Percentiles rank a stretch among this genome's conserved stretches.
Evolutionary conservation across 108 stramenopile genomes (phyloP).

Genomic region (Pseudonitzschia delicatissima): DNA sequence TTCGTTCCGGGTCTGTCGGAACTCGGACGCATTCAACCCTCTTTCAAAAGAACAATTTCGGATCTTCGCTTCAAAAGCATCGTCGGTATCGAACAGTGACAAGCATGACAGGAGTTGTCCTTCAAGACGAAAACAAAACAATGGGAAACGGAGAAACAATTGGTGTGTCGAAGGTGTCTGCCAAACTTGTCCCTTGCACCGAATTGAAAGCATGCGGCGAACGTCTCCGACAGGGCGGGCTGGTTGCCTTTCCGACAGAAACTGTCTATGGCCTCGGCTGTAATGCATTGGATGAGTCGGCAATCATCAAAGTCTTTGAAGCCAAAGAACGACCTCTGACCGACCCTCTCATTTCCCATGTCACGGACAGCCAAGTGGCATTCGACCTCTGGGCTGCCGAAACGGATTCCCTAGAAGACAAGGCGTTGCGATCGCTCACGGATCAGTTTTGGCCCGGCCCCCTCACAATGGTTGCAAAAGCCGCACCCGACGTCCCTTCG

Average conservation of each 20-base stretch:
- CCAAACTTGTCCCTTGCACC: neutral
- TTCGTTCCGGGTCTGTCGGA: neutral
- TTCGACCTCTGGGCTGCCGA: conserved; percentile 64
- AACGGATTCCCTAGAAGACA: conserved; percentile 19
- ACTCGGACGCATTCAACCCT: neutral
- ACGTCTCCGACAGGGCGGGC: conserved; percentile 59
- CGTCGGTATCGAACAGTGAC: neutral
- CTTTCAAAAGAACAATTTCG: neutral
- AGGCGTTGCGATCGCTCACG: conserved; percentile 48
- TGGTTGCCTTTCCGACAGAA: conserved; percentile 94
- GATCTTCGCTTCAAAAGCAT: neutral
- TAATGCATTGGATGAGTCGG: conserved; percentile 85
- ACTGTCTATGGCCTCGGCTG: conserved; percentile 99
- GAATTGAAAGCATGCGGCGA: conserved; percentile 41
- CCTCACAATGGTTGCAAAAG: conserved; percentile 85
- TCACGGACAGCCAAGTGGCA: conserved; percentile 56
- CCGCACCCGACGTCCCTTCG: conserved; percentile 66
- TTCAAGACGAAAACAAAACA: neutral
- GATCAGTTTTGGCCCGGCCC: conserved; percentile 93
- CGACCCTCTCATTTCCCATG: conserved; percentile 97
- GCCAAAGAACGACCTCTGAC: conserved; percentile 93
- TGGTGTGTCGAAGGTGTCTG: neutral
- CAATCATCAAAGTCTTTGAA: conserved; percentile 87
- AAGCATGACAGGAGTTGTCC: neutral
- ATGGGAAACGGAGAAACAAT: neutral